Evolutionary conservation across 768 basidiomycete genomes (phyloP).

Genomic region (Russula griseocarnosa): DNA sequence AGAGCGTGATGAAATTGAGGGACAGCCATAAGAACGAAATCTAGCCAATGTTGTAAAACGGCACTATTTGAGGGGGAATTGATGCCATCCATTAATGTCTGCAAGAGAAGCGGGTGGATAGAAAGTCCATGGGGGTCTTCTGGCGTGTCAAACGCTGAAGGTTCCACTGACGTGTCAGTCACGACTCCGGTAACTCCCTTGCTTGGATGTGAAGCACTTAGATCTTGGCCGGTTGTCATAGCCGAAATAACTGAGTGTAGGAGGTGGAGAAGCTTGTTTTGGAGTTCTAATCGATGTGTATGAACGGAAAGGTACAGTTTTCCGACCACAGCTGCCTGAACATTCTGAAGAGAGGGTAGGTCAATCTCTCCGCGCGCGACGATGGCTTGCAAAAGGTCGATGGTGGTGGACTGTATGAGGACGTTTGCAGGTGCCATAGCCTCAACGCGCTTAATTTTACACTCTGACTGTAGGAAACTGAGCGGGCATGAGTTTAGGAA

Average conservation of each 20-base stretch:
- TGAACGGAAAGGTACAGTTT: conserved; percentile 77
- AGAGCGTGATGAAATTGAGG: conserved; percentile 77
- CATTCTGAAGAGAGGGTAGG: conserved; percentile 48
- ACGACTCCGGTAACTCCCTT: conserved; percentile 7
- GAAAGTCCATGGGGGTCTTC: conserved; percentile 41
- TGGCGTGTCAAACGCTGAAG: conserved; percentile 33
- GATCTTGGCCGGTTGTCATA: conserved; percentile 42
- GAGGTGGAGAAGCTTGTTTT: conserved; percentile 90
- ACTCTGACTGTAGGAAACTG: conserved; percentile 79
- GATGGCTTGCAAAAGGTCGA: conserved; percentile 81
- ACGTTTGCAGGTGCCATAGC: conserved; percentile 61
- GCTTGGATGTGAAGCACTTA: conserved; percentile 7
- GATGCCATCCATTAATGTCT: conserved; percentile 79
- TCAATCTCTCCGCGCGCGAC: conserved; percentile 81
- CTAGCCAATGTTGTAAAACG: conserved; percentile 92
- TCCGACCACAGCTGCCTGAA: conserved; percentile 67
- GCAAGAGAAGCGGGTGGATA: conserved; percentile 68
- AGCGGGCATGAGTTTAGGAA: not conserved
- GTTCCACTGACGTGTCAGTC: conserved; percentile 19
- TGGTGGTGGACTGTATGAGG: conserved; percentile 63
- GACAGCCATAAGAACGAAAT: conserved; percentile 89
- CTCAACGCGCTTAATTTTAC: conserved; percentile 43
- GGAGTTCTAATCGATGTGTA: conserved; percentile 66
- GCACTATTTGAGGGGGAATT: conserved; percentile 63
- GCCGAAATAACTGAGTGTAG: conserved; percentile 81